Conservation (phyloP, 495 filamentous ascomycete genomes). For the Evernia prunastri region DNA sequence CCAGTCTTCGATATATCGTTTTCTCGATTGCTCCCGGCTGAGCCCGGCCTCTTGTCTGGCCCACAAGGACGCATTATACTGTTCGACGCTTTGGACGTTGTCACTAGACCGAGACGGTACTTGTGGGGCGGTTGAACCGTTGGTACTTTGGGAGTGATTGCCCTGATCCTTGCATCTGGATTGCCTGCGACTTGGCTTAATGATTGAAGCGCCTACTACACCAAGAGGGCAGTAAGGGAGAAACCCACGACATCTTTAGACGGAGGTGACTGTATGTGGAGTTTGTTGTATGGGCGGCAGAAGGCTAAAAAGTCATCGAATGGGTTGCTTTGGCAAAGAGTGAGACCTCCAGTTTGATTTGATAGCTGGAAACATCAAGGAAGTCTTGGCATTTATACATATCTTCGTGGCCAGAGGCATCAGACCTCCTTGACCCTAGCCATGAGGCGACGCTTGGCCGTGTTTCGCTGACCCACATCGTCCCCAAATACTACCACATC, state of each 20-base stretch:
- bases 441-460: background rate
- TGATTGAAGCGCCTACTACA: background rate
- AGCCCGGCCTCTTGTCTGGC: background rate
- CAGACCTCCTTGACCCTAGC: background rate
- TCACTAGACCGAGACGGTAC: background rate
- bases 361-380: background rate
- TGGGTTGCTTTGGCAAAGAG: background rate
- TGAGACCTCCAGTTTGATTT: background rate
- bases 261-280: background rate
- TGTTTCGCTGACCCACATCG: background rate
- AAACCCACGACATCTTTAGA: background rate
- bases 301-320: background rate
- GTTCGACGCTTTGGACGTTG: background rate
- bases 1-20: background rate
- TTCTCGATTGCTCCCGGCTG: background rate
- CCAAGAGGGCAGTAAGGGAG: background rate
- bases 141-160: background rate
- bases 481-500: background rate
- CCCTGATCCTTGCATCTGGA: background rate
- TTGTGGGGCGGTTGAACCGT: background rate
- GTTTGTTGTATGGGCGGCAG: background rate
- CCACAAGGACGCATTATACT: slow-evolving; percentile 1
- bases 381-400: background rate
- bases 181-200: background rate
- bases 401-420: background rate